A percentile compares a stretch with the other conserved stretches of the same genome.
Conservation (phyloP, 1,284 basidiomycete species). For the Ceratobasidium sp. region DNA sequence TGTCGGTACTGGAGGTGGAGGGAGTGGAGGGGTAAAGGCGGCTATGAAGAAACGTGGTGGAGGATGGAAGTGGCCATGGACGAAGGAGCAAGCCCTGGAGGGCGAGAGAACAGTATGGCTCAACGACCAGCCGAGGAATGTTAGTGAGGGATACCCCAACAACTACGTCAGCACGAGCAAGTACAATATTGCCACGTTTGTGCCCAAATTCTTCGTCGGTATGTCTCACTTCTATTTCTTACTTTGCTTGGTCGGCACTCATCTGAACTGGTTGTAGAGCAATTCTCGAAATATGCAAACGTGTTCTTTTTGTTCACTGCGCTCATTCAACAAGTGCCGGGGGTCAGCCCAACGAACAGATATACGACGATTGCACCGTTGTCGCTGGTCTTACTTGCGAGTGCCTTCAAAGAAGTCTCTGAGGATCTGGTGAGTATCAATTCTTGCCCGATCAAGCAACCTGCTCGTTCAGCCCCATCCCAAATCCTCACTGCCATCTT, state of each 20-base stretch:
- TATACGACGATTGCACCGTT: conserved; percentile 97
- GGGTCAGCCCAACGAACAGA: conserved; percentile 94
- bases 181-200: conserved; percentile 89
- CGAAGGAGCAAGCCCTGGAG: conserved; percentile 65
- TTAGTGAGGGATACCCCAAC: conserved; percentile 73
- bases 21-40: conserved; percentile 18
- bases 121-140: conserved; percentile 68
- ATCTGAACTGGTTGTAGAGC: conserved; percentile 65
- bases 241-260: neutral
- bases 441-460: neutral
- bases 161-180: conserved; percentile 97
- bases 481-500: conserved; percentile 13
- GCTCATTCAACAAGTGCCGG: conserved; percentile 97
- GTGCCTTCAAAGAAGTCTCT: conserved; percentile 96
- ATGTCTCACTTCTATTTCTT: conserved; percentile 50
- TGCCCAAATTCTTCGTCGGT: conserved; percentile 95
- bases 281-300: conserved; percentile 99
- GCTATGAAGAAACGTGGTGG: conserved; percentile 38
- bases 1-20: neutral
- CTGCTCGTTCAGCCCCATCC: neutral
- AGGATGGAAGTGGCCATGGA: conserved; percentile 78
- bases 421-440: conserved; percentile 79
- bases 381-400: conserved; percentile 88
- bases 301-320: conserved; percentile 99
- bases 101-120: conserved; percentile 79